A percentile compares a stretch with the other conserved stretches of the same genome.
Conservation (phyloP, 2,329 filamentous ascomycete species). For the Diaporthe aspalathi region DNA sequence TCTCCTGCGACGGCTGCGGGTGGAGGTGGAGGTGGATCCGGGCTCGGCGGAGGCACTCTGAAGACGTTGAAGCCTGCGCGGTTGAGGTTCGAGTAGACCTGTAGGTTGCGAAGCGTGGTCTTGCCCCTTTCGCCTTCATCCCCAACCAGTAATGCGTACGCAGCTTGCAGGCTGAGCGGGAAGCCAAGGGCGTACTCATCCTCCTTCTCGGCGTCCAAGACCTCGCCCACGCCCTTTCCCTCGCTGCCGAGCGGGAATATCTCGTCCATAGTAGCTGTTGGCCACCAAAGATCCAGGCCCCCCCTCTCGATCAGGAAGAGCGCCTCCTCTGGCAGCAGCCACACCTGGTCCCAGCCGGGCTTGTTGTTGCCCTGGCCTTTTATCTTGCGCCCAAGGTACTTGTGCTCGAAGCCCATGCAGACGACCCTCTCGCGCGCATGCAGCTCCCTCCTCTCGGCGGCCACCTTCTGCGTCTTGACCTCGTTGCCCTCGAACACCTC, state of each 20-base stretch:
- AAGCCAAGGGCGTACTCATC: conserved; percentile 72
- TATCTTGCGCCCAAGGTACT: conserved; percentile 77
- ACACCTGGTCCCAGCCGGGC: conserved; percentile 72
- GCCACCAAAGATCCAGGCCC: conserved; percentile 89
- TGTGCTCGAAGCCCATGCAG: conserved; percentile 75
- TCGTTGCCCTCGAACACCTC: conserved; percentile 43
- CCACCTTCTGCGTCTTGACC: conserved; percentile 49
- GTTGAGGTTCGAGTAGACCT: conserved; percentile 87
- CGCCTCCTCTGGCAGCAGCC: conserved; percentile 92
- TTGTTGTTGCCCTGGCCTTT: conserved; percentile 65
- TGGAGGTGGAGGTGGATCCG: conserved; percentile 33
- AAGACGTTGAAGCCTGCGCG: conserved; percentile 84
- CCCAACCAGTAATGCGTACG: conserved; percentile 86
- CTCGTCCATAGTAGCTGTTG: conserved; percentile 63
- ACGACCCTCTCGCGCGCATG: conserved; percentile 65
- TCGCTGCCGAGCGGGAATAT: conserved; percentile 53
- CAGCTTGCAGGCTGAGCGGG: conserved; percentile 91
- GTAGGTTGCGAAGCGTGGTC: conserved; percentile 80
- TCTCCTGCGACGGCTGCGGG: conserved; percentile 32
- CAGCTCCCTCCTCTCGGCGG: conserved; percentile 41
- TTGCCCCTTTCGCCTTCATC: conserved; percentile 71
- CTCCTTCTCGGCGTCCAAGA: conserved; percentile 45
- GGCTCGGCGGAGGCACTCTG: conserved; percentile 64
- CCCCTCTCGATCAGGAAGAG: conserved; percentile 91
- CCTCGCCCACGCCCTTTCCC: conserved; percentile 42